Evolutionary conservation across 1,139 yeast species (phyloP).

Genomic region (Yamadazyma membranifaciens): DNA sequence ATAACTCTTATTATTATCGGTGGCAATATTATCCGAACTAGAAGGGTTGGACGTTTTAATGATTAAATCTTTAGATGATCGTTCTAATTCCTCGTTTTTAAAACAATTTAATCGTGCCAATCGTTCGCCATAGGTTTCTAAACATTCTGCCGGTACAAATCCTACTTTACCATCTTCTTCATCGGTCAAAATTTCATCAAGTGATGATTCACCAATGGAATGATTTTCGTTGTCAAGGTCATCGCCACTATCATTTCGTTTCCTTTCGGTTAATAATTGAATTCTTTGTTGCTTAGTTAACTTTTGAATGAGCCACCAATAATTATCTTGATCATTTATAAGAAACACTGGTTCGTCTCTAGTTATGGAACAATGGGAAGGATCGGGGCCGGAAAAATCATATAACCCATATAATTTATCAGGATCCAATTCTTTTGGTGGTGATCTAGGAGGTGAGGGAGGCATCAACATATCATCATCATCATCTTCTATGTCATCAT

Average conservation of each 20-base stretch:
- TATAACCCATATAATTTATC: conserved; percentile 81
- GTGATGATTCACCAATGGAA: too few relatives aligned
- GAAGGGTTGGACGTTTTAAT: conserved; percentile 10
- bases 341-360: conserved; percentile 83
- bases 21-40: conserved; percentile 12
- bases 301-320: conserved; percentile 94
- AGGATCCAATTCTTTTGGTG: conserved; percentile 82
- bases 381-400: conserved; percentile 89
- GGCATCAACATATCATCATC: conserved; percentile 30
- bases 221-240: conserved; percentile 1
- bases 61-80: conserved; percentile 20
- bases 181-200: conserved; percentile 22
- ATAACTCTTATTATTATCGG: conserved; percentile 7
- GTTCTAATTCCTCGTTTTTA: conserved; percentile 78
- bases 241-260: conserved; percentile 12
- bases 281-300: conserved; percentile 43
- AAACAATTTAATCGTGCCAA: conserved; percentile 90
- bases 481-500: conserved; percentile 16
- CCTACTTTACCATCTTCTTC: conserved; percentile 72
- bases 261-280: conserved; percentile 13
- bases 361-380: conserved; percentile 79
- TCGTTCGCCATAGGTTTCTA: conserved; percentile 89
- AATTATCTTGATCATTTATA: conserved; percentile 84
- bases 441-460: conserved; percentile 73
- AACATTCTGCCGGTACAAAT: conserved; percentile 93